A percentile compares a stretch with the other conserved stretches of the same genome.
Evolutionary conservation across 805 yeast species (phyloP).

Genomic region (Saturnispora serradocipensis): DNA sequence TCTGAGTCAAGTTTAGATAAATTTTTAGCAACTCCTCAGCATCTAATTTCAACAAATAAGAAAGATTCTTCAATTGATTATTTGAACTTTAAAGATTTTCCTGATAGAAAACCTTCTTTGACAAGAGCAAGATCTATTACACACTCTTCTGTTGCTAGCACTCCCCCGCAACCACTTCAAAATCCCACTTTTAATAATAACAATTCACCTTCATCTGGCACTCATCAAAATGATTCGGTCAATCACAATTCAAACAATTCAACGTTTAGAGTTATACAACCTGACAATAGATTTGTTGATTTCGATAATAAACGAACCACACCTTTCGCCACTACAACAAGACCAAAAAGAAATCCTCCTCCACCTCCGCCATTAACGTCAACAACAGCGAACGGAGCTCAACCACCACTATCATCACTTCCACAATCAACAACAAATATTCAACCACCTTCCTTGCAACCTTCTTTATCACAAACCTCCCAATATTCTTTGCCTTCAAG

Average conservation of each 20-base stretch:
- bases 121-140: slow-evolving; percentile 25
- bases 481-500: neutral
- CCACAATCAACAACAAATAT: slow-evolving; percentile 17
- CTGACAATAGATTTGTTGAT: slow-evolving; percentile 64
- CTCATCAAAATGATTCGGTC: neutral
- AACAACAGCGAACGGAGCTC: neutral
- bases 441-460: slow-evolving; percentile 4
- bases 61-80: slow-evolving; percentile 38
- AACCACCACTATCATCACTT: slow-evolving; percentile 22
- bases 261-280: slow-evolving; percentile 58
- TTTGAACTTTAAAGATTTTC: slow-evolving; percentile 44
- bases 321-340: slow-evolving; percentile 41
- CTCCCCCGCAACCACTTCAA: neutral
- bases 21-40: slow-evolving; percentile 61
- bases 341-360: slow-evolving; percentile 22
- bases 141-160: slow-evolving; percentile 11
- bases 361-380: slow-evolving; percentile 29
- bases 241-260: neutral
- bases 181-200: neutral
- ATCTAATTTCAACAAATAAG: slow-evolving; percentile 36
- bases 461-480: neutral
- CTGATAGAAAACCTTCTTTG: slow-evolving; percentile 17
- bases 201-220: neutral
- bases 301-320: slow-evolving; percentile 73
- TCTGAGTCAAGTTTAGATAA: slow-evolving; percentile 29